Evolutionary conservation across 768 basidiomycete species (phyloP), one percentile per base, ranked within the genome.

Genomic region (Gymnopilus junonius): DNA sequence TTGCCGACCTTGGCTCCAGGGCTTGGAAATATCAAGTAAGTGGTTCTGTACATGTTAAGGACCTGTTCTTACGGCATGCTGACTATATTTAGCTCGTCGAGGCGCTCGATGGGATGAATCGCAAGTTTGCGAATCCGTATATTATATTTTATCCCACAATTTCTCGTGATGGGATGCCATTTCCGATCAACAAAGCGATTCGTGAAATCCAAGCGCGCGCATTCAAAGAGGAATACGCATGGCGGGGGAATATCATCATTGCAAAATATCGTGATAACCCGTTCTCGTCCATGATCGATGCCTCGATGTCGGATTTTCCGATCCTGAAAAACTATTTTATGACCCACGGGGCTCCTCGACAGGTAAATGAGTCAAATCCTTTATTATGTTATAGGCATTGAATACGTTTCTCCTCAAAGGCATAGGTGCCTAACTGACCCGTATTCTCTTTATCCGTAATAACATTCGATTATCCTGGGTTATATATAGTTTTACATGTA

Each of bases 231-330:
- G 82, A 84, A 57, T 68, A 69, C 59, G 90, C 91, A 42, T 94
- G 92, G 92, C 84, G 90, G 53, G 92, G 92, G 23, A 92, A 93
- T 75, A 83, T 94, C 58, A 79, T 94, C 65, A 78, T 92, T 45
- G 91, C 88, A 40, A 94, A 93, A 74, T 94, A 84, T 68, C 77
- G 76, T 31, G 83, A 83, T 53, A 78, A 79, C 53, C 84, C 85
- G 0, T 86, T 85, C 70, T 75, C 79, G 6, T 81, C 80, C 6
- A 85, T 93, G 85, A 85, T 87, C 21, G 82, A 92, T 70, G 87
- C 85, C 23, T 87, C 89, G n/a, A 93, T 92, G 84, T 88, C 92
- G 37, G 92, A 93, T 70, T 94, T 92, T 66, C 89, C 92, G 2
- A 85, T 94, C 65, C 74, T 94, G 63, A 89, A 91, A 72, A 94